Conservation (phyloP, 2,329 filamentous ascomycete species). For the Monilinia aucupariae region DNA sequence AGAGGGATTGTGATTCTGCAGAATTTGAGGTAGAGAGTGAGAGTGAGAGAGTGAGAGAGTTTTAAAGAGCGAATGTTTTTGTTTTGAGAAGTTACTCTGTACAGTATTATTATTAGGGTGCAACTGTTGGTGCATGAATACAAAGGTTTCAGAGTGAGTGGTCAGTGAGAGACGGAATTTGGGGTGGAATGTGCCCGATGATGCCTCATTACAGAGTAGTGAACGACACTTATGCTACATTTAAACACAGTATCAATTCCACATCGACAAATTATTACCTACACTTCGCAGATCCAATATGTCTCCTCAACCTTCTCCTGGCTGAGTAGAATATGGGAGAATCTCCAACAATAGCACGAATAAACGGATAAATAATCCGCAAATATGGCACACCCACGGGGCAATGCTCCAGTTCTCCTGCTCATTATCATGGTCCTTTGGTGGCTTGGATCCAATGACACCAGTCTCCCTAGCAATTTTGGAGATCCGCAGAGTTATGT, state of each 20-base stretch:
- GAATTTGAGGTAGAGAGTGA: not conserved
- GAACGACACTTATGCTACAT: not conserved
- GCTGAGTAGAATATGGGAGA: slow-evolving; percentile 9
- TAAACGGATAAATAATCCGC: not conserved
- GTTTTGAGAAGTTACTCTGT: not conserved
- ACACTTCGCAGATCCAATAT: not conserved
- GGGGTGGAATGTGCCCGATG: not conserved
- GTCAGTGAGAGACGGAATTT: slow-evolving; percentile 4
- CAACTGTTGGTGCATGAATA: not conserved
- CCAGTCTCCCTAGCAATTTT: slow-evolving; percentile 36
- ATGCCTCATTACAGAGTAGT: not conserved
- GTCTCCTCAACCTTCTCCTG: not conserved
- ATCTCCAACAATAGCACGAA: not conserved
- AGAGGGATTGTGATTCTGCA: not conserved
- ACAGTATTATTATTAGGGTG: not conserved
- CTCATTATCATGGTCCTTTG: slow-evolving; percentile 33
- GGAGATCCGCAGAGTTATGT: slow-evolving; percentile 41
- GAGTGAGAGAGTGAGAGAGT: not conserved
- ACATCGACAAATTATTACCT: not conserved
- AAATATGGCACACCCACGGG: slow-evolving; percentile 29
- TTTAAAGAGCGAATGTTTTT: not conserved
- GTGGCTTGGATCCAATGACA: slow-evolving; percentile 32
- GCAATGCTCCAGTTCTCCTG: slow-evolving; percentile 30
- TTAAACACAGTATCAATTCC: not conserved
- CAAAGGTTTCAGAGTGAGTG: not conserved